phyloP scores from a whole-genome alignment of 169 alveolate species.

The Ichthyophthirius multifiliis region DNA sequence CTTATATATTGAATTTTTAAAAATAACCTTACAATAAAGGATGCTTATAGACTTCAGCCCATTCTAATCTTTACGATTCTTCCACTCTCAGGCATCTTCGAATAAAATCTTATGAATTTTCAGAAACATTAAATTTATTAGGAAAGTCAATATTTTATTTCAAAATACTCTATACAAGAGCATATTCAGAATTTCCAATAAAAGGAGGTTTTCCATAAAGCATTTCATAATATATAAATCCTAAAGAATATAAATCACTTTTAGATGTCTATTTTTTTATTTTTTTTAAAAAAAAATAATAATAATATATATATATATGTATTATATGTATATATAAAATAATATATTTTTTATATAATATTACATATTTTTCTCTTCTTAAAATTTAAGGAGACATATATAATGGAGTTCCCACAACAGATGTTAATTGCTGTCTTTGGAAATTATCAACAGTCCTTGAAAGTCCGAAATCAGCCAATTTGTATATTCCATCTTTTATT shows the following conservation, averaged over 20 bases:
- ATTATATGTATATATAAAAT: no score
- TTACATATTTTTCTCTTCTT: conserved; percentile 32
- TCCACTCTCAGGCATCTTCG: neutral
- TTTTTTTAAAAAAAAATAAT: no score
- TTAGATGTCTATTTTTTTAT: no score
- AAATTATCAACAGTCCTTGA: no score
- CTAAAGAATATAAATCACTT: conserved; percentile 35
- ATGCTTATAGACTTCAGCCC: conserved; percentile 29
- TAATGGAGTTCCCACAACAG: no score
- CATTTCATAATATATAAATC: conserved; percentile 18
- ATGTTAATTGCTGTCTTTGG: no score
- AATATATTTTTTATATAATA: no score
- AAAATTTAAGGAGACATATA: no score
- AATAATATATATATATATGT: no score
- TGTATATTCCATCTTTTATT: neutral
- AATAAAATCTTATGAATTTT: conserved; percentile 5
- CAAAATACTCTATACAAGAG: conserved; percentile 10
- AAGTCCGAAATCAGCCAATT: neutral
- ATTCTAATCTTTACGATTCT: conserved; percentile 17
- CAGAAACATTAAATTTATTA: neutral
- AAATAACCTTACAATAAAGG: conserved; percentile 23
- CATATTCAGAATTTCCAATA: neutral
- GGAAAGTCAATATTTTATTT: neutral
- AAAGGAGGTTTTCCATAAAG: conserved; percentile 5
- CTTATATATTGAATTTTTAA: neutral